Evolutionary conservation across 2,329 filamentous ascomycete genomes (phyloP).

Genomic region (Ophiostoma himal-ulmi): DNA sequence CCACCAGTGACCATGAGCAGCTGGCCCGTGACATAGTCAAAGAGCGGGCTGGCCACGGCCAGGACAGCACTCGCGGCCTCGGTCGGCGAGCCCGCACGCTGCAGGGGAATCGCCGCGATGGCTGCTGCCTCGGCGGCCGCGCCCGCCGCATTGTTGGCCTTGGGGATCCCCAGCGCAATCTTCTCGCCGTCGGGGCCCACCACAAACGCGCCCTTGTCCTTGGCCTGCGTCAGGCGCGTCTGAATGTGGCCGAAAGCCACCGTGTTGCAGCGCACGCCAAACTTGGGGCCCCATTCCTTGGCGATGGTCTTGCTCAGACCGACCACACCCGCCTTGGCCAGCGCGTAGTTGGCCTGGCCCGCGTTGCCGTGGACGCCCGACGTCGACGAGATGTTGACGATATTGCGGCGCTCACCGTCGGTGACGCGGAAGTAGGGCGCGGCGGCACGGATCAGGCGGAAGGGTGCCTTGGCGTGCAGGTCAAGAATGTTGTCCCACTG

Average conservation of each 20-base stretch:
- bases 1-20: conserved; percentile 83
- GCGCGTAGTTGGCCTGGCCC: conserved; percentile 82
- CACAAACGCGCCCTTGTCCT: conserved; percentile 77
- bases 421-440: conserved; percentile 83
- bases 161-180: conserved; percentile 68
- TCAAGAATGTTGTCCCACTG: conserved; percentile 87
- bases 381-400: conserved; percentile 80
- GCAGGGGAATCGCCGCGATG: conserved; percentile 68
- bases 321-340: conserved; percentile 77
- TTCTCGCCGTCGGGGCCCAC: conserved; percentile 69
- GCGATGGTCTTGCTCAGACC: conserved; percentile 85
- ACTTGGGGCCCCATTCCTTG: conserved; percentile 82
- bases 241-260: conserved; percentile 78
- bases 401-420: conserved; percentile 69
- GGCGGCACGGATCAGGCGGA: conserved; percentile 72
- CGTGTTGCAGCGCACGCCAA: conserved; percentile 77
- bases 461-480: conserved; percentile 78
- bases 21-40: conserved; percentile 80
- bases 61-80: conserved; percentile 75
- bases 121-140: conserved; percentile 36
- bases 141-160: conserved; percentile 42
- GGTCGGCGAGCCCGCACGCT: conserved; percentile 68
- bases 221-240: conserved; percentile 74
- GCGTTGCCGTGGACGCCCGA: conserved; percentile 81
- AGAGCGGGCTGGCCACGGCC: conserved; percentile 73